These are phyloP conservation scores for Alternaria dauci DNA, from an alignment of 2,329 filamentous ascomycete genomes.

Conservation along the genomic window DNA sequence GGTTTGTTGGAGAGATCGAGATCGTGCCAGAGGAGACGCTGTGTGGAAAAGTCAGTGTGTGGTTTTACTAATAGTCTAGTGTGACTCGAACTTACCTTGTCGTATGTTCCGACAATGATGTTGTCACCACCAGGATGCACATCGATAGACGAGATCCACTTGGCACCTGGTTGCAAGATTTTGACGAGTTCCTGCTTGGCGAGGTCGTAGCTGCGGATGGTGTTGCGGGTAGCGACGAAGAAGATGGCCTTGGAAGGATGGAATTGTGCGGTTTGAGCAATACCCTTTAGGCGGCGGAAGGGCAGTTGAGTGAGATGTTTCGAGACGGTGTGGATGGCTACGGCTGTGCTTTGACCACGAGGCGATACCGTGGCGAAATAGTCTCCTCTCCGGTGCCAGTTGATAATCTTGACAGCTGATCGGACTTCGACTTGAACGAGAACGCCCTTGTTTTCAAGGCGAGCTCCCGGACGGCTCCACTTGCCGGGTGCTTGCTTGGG, in stretches of 20 bases:
- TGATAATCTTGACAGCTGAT: slow-evolving; percentile 83
- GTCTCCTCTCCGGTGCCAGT: slow-evolving; percentile 93
- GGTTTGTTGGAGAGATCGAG: slow-evolving; percentile 88
- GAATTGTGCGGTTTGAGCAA: slow-evolving; percentile 91
- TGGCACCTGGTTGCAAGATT: slow-evolving; percentile 89
- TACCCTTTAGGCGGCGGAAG: slow-evolving; percentile 78
- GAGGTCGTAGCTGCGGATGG: slow-evolving; percentile 92
- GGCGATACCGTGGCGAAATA: slow-evolving; percentile 94
- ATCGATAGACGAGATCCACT: slow-evolving; percentile 94
- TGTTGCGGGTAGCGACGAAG: slow-evolving; percentile 94
- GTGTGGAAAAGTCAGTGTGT: background rate
- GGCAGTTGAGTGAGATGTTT: slow-evolving; percentile 96
- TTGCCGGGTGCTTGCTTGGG: slow-evolving; percentile 79
- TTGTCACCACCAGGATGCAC: slow-evolving; percentile 95
- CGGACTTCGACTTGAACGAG: slow-evolving; percentile 82
- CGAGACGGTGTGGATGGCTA: slow-evolving; percentile 92
- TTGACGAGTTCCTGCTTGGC: slow-evolving; percentile 91
- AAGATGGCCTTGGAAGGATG: slow-evolving; percentile 92
- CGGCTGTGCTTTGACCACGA: slow-evolving; percentile 76
- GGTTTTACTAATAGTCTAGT: accelerated
- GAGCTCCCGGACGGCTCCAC: slow-evolving; percentile 80
- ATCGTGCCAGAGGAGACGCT: slow-evolving; percentile 92
- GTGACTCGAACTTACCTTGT: slow-evolving; percentile 61
- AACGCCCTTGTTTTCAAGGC: slow-evolving; percentile 79
- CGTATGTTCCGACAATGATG: slow-evolving; percentile 91